These are phyloP conservation scores for Cryptococcus neoformans DNA, from an alignment of 1,284 basidiomycete genomes.

Conservation along the genomic window DNA sequence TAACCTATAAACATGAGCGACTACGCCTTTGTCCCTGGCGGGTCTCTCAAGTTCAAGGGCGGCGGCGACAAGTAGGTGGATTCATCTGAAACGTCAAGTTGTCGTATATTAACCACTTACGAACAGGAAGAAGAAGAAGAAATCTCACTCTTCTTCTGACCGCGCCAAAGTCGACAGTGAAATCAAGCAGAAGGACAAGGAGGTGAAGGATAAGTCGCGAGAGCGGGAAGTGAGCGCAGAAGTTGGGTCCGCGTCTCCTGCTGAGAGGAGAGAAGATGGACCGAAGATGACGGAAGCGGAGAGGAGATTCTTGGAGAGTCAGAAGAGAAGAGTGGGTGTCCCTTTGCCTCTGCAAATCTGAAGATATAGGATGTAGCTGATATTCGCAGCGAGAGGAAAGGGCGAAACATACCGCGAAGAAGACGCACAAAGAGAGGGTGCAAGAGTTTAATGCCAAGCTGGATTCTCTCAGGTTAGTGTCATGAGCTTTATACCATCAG, in stretches of 20 bases:
- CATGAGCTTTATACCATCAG: not conserved
- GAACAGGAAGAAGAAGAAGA: slow-evolving; percentile 79
- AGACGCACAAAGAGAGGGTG: slow-evolving; percentile 94
- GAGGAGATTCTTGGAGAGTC: slow-evolving; percentile 79
- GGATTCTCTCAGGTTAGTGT: slow-evolving; percentile 59
- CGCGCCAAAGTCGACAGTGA: slow-evolving; percentile 23
- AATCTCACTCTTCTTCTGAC: slow-evolving; percentile 56
- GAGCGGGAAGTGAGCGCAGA: slow-evolving; percentile 3
- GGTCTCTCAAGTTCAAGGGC: slow-evolving; percentile 85
- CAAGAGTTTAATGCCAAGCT: slow-evolving; percentile 87
- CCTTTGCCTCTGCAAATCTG: not conserved
- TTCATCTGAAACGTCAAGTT: not conserved
- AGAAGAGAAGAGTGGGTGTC: slow-evolving; percentile 69
- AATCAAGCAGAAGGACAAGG: slow-evolving; percentile 50
- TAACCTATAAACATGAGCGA: slow-evolving; percentile 55
- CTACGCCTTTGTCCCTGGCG: slow-evolving; percentile 80
- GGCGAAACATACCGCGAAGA: slow-evolving; percentile 74
- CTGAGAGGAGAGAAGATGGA: slow-evolving; percentile 4
- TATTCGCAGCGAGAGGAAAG: slow-evolving; percentile 62
- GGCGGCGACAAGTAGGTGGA: slow-evolving; percentile 71
- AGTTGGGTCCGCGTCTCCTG: not conserved
- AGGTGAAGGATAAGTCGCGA: slow-evolving; percentile 35
- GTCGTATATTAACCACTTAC: not conserved
- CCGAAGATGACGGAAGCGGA: slow-evolving; percentile 81
- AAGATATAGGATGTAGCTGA: not conserved